Base-by-base conservation (phyloP, 108 stramenopile genomes). In the Pseudonitzschia pungens region DNA sequence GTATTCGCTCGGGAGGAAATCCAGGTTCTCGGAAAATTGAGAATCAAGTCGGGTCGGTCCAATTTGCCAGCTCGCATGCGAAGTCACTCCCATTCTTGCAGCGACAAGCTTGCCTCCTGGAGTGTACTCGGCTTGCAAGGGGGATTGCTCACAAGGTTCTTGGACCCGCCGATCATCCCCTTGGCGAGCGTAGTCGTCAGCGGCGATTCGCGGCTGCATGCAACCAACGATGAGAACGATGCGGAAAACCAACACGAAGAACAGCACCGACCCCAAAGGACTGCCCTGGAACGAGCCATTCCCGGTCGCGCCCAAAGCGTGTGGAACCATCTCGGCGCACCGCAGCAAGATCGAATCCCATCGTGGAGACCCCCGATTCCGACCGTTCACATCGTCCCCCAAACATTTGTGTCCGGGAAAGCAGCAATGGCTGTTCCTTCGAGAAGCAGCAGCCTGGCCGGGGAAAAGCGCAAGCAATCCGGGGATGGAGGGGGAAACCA, bases 71-170 rank as follows among this genome's bases (percentile, higher is more conserved):
- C 85, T 15, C 77, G 87, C 63, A 72, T 83, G 50, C 87, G 97
- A 57, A 86, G 92, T 15, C 76, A 78, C 33, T 90, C 88, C 52
- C 92, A 95, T 92, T 95, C 94, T 0, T 97, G 97, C 71, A 89
- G 89, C 31, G 97, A 97, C 72, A 97, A 97, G 71, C 45, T 97
- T 66, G 80, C 87, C 8, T 69, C 84, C 62, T 97, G 97, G 97
- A 71, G 80, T 45, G 31, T 94, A 10, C 67, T 95, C n/a, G 95
- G 97, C 1, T 31, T 95, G 65, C 90, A 93, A 56, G 95, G 95
- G 66, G 55, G 60, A 44, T 45, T 83, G 3, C 69, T 95, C 36
- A 75, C 81, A 0, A 27, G 33, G 28, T 79, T 74, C 26, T 75
- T 91, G 69, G 71, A 68, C 11, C 59, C 72, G 9, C 91, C 91